Conservation (phyloP, 768 basidiomycete genomes). For the Kwoniella shandongensis region DNA sequence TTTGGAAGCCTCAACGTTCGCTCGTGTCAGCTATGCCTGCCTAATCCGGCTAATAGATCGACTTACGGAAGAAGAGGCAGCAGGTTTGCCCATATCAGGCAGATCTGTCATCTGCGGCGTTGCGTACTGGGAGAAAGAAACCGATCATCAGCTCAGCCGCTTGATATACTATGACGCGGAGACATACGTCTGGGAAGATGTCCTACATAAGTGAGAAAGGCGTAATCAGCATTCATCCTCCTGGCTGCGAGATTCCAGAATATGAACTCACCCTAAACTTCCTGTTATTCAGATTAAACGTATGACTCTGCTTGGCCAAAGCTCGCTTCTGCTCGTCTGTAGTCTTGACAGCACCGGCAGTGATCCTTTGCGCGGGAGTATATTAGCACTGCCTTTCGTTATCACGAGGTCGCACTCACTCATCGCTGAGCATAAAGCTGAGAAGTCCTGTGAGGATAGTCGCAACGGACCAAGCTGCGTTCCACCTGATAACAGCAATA, state of each 20-base stretch:
- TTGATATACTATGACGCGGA: background rate
- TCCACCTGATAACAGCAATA: too few relatives aligned
- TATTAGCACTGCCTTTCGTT: too few relatives aligned
- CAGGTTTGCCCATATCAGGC: constrained; percentile 78
- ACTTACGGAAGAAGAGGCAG: constrained; percentile 38
- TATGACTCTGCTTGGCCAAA: constrained; percentile 76
- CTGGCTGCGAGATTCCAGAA: background rate
- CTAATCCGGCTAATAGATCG: constrained; percentile 1
- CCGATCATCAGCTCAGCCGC: background rate
- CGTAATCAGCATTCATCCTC: background rate
- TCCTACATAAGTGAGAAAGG: constrained; percentile 56
- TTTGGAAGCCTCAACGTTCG: constrained; percentile 20
- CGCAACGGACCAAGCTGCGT: constrained; percentile 52
- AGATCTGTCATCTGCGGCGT: constrained; percentile 66
- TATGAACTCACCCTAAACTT: constrained; percentile 62
- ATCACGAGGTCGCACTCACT: constrained; percentile 22
- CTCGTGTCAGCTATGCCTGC: constrained; percentile 7
- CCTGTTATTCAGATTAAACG: constrained; percentile 76
- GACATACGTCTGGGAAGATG: constrained; percentile 79
- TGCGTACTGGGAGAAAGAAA: constrained; percentile 63
- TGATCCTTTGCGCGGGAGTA: too few relatives aligned
- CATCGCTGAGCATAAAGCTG: constrained; percentile 46
- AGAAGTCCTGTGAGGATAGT: constrained; percentile 79
- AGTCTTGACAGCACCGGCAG: constrained; percentile 85
- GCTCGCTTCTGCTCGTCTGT: constrained; percentile 73